These are phyloP conservation scores for Esteya vermicola DNA, from an alignment of 2,329 filamentous ascomycete genomes.

Conservation along the genomic window DNA sequence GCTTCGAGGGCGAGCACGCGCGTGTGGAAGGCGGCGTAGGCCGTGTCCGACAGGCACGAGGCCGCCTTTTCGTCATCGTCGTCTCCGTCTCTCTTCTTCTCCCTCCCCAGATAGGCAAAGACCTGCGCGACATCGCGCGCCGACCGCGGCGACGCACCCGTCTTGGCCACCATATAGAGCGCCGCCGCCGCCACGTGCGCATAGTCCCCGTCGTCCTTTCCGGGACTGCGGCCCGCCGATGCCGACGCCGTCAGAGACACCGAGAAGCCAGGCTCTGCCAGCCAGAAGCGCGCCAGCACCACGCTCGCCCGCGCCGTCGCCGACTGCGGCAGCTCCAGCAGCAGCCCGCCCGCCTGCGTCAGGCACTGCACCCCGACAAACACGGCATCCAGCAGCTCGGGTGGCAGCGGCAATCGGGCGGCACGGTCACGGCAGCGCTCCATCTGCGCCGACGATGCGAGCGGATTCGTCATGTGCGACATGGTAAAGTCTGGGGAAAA, in stretches of 20 bases:
- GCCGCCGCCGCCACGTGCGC: slow-evolving; percentile 59
- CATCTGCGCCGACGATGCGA: slow-evolving; percentile 60
- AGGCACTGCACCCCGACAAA: slow-evolving; percentile 59
- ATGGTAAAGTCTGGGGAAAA: slow-evolving; percentile 19
- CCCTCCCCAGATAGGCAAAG: slow-evolving; percentile 65
- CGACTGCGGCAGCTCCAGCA: slow-evolving; percentile 74
- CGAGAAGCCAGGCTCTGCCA: slow-evolving; percentile 28
- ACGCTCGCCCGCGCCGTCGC: slow-evolving; percentile 77
- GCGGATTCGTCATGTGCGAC: slow-evolving; percentile 53
- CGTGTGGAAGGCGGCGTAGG: slow-evolving; percentile 50
- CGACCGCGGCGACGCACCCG: slow-evolving; percentile 61
- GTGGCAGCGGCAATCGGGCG: slow-evolving; percentile 43
- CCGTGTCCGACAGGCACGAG: slow-evolving; percentile 57
- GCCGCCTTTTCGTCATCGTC: neutral
- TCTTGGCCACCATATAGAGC: slow-evolving; percentile 70
- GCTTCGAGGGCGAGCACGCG: slow-evolving; percentile 62
- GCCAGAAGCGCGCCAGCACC: slow-evolving; percentile 68
- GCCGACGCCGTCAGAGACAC: neutral
- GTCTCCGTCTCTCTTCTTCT: slow-evolving; percentile 10
- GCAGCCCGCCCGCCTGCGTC: slow-evolving; percentile 64
- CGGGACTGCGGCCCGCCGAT: neutral
- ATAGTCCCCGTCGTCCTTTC: neutral
- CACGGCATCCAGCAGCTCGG: slow-evolving; percentile 56
- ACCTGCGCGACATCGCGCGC: slow-evolving; percentile 73
- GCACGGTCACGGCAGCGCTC: slow-evolving; percentile 37